A percentile compares a stretch with the other conserved stretches of the same genome.
Evolutionary conservation across 495 filamentous ascomycete genomes (phyloP).

Genomic region (Lindgomyces ingoldianus): DNA sequence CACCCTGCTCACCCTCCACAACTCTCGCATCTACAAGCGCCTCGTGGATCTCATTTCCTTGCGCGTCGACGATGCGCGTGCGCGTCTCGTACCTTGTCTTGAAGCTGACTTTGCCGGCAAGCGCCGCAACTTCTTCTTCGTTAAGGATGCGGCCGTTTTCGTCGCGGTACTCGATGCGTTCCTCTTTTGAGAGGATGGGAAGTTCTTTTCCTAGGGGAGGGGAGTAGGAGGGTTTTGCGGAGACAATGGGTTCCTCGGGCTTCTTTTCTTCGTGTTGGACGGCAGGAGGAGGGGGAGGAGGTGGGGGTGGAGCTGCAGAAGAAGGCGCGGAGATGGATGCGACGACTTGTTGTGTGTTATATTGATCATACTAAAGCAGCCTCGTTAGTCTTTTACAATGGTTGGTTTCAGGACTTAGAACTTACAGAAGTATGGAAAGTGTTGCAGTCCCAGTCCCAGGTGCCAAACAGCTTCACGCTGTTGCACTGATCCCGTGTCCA

Average conservation of each 20-base stretch:
- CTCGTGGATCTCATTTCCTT: conserved; percentile 68
- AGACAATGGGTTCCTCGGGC: conserved; percentile 12
- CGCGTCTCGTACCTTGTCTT: conserved; percentile 91
- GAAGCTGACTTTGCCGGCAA: conserved; percentile 90
- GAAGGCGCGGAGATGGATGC: conserved; percentile 17
- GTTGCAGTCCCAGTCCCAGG: conserved; percentile 98
- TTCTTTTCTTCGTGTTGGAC: conserved; percentile 31
- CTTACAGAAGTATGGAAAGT: conserved; percentile 86
- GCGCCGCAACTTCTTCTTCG: conserved; percentile 76
- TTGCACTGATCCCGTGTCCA: conserved; percentile 90
- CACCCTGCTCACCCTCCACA: conserved; percentile 17
- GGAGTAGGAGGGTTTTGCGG: conserved; percentile 40
- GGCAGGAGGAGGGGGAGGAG: conserved; percentile 19
- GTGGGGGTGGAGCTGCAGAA: conserved; percentile 18
- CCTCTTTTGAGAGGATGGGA: conserved; percentile 64
- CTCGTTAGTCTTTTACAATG: background rate
- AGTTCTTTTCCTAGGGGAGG: conserved; percentile 23
- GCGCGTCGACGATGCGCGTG: conserved; percentile 76
- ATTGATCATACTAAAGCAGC: conserved; percentile 36
- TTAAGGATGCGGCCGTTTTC: conserved; percentile 88
- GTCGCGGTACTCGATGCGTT: conserved; percentile 91
- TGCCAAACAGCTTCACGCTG: conserved; percentile 78
- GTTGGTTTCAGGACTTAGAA: background rate
- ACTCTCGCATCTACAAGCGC: conserved; percentile 40
- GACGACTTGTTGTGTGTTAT: conserved; percentile 17